Conservation (phyloP, 2,329 filamentous ascomycete genomes). For the Sporothrix mexicana region DNA sequence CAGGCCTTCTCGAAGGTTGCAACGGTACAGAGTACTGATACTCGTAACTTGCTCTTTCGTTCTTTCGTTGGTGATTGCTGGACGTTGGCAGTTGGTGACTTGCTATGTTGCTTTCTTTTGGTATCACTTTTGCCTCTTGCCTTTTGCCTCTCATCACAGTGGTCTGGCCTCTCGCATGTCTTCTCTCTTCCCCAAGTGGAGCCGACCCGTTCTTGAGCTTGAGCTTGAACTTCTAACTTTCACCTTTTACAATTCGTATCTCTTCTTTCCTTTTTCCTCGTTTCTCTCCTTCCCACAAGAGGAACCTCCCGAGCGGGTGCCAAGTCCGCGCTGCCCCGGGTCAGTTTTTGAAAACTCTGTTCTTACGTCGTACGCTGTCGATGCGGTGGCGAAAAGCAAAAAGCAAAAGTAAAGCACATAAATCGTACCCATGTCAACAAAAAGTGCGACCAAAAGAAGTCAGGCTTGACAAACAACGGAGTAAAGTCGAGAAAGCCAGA, state of each 20-base stretch:
- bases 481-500: neutral
- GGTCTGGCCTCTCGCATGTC: conserved; percentile 11
- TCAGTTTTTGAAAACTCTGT: neutral
- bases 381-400: neutral
- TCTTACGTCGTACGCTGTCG: neutral
- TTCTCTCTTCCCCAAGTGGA: conserved; percentile 17
- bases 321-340: neutral
- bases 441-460: neutral
- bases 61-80: neutral
- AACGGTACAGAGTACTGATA: too few relatives aligned
- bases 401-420: too few relatives aligned
- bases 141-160: neutral
- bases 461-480: neutral
- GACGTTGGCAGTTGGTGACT: neutral
- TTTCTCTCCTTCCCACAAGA: conserved; percentile 10
- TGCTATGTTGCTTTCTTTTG: neutral
- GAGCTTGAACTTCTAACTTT: neutral
- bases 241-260: neutral
- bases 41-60: too few relatives aligned
- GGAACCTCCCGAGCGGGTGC: neutral
- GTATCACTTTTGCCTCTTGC: neutral
- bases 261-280: neutral
- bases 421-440: conserved; percentile 7
- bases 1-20: neutral
- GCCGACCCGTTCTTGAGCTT: neutral